Evolutionary conservation across 1,139 yeast species (phyloP), one percentile per base, ranked within the genome.

Genomic region (Arxiozyma heterogenica): DNA sequence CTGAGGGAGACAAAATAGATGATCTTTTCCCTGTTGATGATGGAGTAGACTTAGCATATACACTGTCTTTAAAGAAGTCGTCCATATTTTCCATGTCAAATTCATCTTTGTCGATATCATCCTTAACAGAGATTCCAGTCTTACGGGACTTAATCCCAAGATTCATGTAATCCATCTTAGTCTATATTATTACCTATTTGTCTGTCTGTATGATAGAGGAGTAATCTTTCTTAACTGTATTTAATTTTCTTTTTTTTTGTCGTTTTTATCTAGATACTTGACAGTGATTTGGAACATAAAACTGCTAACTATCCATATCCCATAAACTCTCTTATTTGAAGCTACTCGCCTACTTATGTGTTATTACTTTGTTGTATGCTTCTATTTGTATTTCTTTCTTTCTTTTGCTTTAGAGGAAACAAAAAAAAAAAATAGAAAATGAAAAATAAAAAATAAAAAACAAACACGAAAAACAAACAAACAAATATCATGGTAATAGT

Each of bases 21-120:
- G 43, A 41, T 41, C 23, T 18, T 18, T 41, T 41, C 18, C 15
- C 12, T 18, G 9, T 18, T 41, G 43, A 21, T 41, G 43, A 41
- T 41, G 43, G 3, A 18, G 18, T 4, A 1, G 39, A 34, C 15
- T 34, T 21, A 61, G n/a, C 8, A 58, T 54, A 30, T 54, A 65
- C 67, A 46, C 71, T 77, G 25, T 79, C 83, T 44, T 77, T 76
- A 61, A 87, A 88, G 71, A 85, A 89, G 54, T 83, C 95, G 60
- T 85, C 86, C 45, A 88, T 70, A 62, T 84, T 86, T 64, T 89
- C 96, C 84, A 88, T 81, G 42, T 89, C 85, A 65, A 81, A 78
- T 55, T 79, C 79, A 67, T 86, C 94, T 60, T 80, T 78, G 41
- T 73, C 70, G 47, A 85, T 64, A 67, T 81, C 75, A 54, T 73